Percentiles rank a stretch among this genome's conserved stretches.
These are phyloP conservation scores for Septoria petroselini DNA, from an alignment of 2,329 filamentous ascomycete species.

Conservation along the genomic window DNA sequence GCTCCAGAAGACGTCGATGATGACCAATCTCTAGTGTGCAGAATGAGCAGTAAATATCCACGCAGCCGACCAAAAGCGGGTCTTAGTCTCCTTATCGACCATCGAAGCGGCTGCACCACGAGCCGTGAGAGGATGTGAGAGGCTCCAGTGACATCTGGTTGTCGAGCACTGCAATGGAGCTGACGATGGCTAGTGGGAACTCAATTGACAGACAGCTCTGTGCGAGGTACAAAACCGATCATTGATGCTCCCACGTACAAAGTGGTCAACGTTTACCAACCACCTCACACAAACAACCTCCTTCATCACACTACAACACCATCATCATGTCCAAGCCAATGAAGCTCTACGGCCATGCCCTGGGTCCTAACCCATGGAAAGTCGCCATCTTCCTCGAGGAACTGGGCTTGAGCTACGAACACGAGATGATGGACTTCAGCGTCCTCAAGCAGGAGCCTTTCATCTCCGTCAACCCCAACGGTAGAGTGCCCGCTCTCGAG, in stretches of 20 bases:
- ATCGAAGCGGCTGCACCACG: no score
- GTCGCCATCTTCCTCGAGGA: conserved; percentile 47
- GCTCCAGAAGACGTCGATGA: no score
- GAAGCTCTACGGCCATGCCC: conserved; percentile 32
- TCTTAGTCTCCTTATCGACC: no score
- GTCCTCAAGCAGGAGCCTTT: conserved; percentile 44
- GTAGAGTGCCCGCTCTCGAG: conserved; percentile 43
- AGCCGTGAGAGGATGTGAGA: no score
- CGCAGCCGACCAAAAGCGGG: no score
- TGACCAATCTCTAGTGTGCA: no score
- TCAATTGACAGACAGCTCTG: not conserved
- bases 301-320: not conserved
- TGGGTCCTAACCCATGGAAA: conserved; percentile 46
- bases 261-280: not conserved
- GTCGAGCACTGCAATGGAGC: not conserved
- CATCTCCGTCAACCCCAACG: conserved; percentile 44
- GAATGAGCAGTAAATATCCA: no score
- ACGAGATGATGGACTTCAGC: conserved; percentile 39
- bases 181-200: conserved; percentile 8
- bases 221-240: not conserved
- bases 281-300: not conserved
- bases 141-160: not conserved
- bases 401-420: conserved; percentile 43
- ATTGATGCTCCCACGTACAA: not conserved
- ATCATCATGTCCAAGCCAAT: conserved; percentile 28